Evolutionary conservation across 768 basidiomycete species (phyloP), one percentile per base, ranked within the genome.

Genomic region (Asterophora lycoperdoides): DNA sequence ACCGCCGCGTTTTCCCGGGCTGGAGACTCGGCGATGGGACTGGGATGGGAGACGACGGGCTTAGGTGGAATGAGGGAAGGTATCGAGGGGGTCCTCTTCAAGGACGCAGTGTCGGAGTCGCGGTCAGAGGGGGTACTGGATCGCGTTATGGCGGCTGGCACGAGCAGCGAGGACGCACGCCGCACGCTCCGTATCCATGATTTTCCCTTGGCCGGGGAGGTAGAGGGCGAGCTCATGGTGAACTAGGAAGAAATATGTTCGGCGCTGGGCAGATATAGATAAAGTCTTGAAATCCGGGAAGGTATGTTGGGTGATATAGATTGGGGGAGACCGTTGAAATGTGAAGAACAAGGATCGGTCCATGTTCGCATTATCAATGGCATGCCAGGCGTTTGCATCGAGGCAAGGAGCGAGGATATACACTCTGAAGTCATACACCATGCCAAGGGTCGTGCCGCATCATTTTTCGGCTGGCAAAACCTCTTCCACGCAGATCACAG

Each of bases 11-110:
- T 75, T 56, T 83, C 81, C 19, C 82, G 74, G 7, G 73, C 74
- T 23, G 85, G 84, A 2, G 83, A 86, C 60, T 89, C 86, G 1
- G 79, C 72, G 49, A 89, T 86, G 3, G 86, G 84, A 52, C 81
- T 83, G 9, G 83, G 82, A 10, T 20, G 58, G 39, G 10, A 58
- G 48, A 4, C 56, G 48, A 11, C 55, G 49, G 26, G 60, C 39
- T 42, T 49, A 10, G 68, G 63, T 30, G 63, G 61, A 38, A 59
- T 55, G 26, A 52, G 7, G 4, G 51, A 40, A 9, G 60, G 48
- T 8, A 52, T 46, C 3, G 53, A 46, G 39, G 51, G 26, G 48
- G 57, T 14, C 53, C 63, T 41, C 62, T 67, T 48, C 58, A 64
- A 36, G 26, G 59, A 56, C 55, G 64, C 44, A 34, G 62, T 50